These are phyloP conservation scores for Monosporascus ibericus DNA, from an alignment of 2,329 filamentous ascomycete species.

Conservation along the genomic window DNA sequence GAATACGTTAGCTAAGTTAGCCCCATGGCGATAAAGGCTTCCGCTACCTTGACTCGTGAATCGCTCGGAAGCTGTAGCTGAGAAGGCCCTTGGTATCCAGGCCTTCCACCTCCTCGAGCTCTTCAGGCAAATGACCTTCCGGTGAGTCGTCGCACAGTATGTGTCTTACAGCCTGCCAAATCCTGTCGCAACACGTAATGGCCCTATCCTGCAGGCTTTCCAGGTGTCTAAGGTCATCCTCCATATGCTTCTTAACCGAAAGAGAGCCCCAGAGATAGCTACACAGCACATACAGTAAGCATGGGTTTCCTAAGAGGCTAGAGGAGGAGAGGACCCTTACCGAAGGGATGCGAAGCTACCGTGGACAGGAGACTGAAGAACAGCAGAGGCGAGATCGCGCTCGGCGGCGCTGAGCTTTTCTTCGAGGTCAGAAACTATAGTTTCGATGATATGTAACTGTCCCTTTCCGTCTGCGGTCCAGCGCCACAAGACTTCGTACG, in stretches of 20 bases:
- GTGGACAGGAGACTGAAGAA: slow-evolving; percentile 61
- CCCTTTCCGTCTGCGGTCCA: slow-evolving; percentile 40
- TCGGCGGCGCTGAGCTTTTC: slow-evolving; percentile 58
- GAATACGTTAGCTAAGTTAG: slow-evolving; percentile 7
- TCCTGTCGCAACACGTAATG: slow-evolving; percentile 53
- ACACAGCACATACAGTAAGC: slow-evolving; percentile 2
- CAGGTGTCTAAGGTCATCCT: slow-evolving; percentile 30
- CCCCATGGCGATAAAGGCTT: background rate
- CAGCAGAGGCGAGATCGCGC: slow-evolving; percentile 58
- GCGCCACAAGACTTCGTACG: slow-evolving; percentile 63
- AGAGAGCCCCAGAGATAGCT: slow-evolving; percentile 51
- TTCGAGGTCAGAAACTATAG: slow-evolving; percentile 57
- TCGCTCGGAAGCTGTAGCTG: slow-evolving; percentile 89
- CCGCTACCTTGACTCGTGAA: slow-evolving; percentile 84
- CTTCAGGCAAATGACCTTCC: slow-evolving; percentile 76
- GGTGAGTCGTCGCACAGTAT: slow-evolving; percentile 91
- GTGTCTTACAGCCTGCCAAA: slow-evolving; percentile 71
- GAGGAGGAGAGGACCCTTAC: slow-evolving; percentile 29
- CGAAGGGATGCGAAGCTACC: slow-evolving; percentile 62
- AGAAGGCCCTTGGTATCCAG: slow-evolving; percentile 81
- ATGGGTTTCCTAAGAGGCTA: background rate
- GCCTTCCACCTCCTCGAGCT: slow-evolving; percentile 64
- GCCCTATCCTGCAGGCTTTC: slow-evolving; percentile 47
- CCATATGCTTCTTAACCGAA: slow-evolving; percentile 33
- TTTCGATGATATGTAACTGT: slow-evolving; percentile 46